phyloP scores from a whole-genome alignment of 2,329 filamentous ascomycete genomes.

The Myriosclerotinia duriaeana region DNA sequence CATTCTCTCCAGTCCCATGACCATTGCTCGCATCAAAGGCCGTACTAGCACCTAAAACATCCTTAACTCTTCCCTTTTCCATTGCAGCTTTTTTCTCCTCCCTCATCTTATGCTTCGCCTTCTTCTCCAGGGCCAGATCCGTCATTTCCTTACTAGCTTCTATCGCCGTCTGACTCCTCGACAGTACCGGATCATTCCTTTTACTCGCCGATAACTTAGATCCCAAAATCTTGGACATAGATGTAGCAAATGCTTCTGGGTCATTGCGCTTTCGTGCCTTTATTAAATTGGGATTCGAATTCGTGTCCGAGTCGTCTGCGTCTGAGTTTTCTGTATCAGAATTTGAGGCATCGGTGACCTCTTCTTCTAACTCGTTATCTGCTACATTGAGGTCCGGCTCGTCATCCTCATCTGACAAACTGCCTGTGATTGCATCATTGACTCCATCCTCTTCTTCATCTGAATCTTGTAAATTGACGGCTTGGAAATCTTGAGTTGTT shows the following conservation, averaged over 20 bases:
- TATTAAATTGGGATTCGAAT: constrained; percentile 46
- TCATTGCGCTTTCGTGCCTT: constrained; percentile 83
- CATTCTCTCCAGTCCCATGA: constrained; percentile 39
- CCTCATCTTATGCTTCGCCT: constrained; percentile 74
- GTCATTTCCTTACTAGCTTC: constrained; percentile 70
- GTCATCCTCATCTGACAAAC: constrained; percentile 36
- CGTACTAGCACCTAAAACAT: constrained; percentile 66
- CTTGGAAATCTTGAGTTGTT: constrained; percentile 47
- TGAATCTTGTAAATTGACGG: constrained; percentile 49
- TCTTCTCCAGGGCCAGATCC: constrained; percentile 76
- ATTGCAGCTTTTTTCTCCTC: constrained; percentile 75
- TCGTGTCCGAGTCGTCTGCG: constrained; percentile 42
- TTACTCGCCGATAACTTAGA: constrained; percentile 83
- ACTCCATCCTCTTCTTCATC: constrained; percentile 40
- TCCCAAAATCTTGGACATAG: constrained; percentile 86
- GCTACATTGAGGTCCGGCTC: constrained; percentile 30
- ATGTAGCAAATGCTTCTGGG: constrained; percentile 85
- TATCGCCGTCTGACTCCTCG: constrained; percentile 73
- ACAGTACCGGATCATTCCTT: constrained; percentile 85
- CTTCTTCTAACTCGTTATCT: constrained; percentile 32
- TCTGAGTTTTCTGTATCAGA: constrained; percentile 40
- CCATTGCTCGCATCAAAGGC: constrained; percentile 54
- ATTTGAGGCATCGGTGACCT: constrained; percentile 43
- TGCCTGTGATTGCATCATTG: constrained; percentile 32
- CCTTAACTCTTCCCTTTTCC: constrained; percentile 85